Percentiles rank a stretch among this genome's conserved stretches.
Evolutionary conservation across 108 stramenopile genomes (phyloP).

Genomic region (Cyclotella choctawhatcheeana): DNA sequence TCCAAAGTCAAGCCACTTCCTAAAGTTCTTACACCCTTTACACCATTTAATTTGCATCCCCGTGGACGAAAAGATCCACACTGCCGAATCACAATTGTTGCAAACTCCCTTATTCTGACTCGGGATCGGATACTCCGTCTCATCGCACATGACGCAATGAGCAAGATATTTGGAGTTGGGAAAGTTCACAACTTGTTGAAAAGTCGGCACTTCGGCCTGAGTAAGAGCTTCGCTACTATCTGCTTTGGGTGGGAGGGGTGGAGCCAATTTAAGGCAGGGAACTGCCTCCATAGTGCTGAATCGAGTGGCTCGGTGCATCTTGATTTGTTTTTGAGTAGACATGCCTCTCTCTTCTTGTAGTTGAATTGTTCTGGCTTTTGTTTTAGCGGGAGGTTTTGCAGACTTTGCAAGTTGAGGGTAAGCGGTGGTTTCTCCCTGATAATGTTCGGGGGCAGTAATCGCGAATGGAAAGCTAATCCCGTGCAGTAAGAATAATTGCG

Average conservation of each 20-base stretch:
- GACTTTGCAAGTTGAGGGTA: background rate
- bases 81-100: constrained; percentile 44
- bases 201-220: constrained; percentile 26
- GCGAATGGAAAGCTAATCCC: constrained; percentile 5
- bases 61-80: constrained; percentile 36
- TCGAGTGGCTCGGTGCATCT: constrained; percentile 9
- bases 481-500: constrained; percentile 6
- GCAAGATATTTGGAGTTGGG: constrained; percentile 43
- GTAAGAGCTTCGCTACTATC: constrained; percentile 25
- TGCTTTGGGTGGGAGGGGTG: constrained; percentile 36
- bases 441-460: too few species aligned
- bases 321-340: constrained; percentile 35
- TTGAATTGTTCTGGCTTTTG: constrained; percentile 18
- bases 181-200: constrained; percentile 43
- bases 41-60: constrained; percentile 56
- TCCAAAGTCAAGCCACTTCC: constrained; percentile 52
- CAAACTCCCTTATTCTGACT: constrained; percentile 56
- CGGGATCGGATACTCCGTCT: constrained; percentile 36
- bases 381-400: background rate
- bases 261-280: constrained; percentile 44
- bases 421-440: too few species aligned
- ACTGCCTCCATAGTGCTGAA: constrained; percentile 10
- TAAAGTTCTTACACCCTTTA: constrained; percentile 57
- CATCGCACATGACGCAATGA: constrained; percentile 54
- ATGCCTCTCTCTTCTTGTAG: constrained; percentile 29